Percentiles rank a stretch among this genome's conserved stretches.
phyloP scores from a whole-genome alignment of 192 early-diverging fungal species.

The Pilaira anomala region DNA sequence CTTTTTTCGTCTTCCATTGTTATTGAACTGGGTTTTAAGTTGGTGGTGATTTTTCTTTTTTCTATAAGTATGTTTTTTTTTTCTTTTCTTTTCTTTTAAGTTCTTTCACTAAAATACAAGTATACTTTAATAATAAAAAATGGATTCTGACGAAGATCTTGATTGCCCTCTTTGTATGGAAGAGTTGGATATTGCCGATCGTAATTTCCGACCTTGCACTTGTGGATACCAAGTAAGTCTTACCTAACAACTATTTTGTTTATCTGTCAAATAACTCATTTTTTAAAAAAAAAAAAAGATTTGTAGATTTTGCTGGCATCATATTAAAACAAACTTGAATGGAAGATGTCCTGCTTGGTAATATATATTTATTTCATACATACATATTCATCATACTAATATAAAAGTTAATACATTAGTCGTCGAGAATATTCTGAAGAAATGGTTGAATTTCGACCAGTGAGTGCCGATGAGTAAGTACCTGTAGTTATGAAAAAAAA shows the following conservation, averaged over 20 bases:
- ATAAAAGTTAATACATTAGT: constrained; percentile 38
- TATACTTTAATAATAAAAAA: no score
- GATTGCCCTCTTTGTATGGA: constrained; percentile 99
- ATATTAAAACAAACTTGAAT: constrained; percentile 90
- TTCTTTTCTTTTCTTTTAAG: no score
- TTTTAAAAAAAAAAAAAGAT: constrained; percentile 56
- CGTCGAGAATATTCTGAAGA: constrained; percentile 90
- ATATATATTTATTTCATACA: neutral
- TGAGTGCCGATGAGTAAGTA: constrained; percentile 80
- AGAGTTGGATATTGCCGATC: constrained; percentile 94
- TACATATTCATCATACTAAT: neutral
- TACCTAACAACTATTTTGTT: neutral
- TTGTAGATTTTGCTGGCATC: constrained; percentile 97
- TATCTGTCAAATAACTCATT: neutral
- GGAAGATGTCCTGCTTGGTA: constrained; percentile 90
- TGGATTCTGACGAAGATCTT: constrained; percentile 72
- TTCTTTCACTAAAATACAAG: no score
- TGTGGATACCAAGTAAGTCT: constrained; percentile 90
- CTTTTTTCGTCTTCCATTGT: no score
- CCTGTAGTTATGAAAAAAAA: neutral
- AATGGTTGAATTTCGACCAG: constrained; percentile 79
- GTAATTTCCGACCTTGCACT: constrained; percentile 95
- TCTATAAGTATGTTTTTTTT: no score
- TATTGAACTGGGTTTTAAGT: no score
- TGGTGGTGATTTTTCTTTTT: no score